Evolutionary conservation across 2,329 filamentous ascomycete species (phyloP), one percentile per base, ranked within the genome.

Genomic region (Trichophyton benhamiae): DNA sequence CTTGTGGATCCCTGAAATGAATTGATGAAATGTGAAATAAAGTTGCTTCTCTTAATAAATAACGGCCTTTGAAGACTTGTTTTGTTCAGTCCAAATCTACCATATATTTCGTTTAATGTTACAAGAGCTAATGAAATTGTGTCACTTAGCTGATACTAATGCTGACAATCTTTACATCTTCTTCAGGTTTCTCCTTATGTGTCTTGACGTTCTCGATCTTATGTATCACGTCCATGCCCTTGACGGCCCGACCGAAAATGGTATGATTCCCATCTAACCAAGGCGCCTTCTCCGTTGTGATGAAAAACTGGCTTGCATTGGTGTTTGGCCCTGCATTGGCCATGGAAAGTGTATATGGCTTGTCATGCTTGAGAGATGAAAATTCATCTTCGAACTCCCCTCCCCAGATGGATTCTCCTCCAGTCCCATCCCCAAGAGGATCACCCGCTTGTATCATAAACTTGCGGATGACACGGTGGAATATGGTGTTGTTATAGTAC

Each of bases 241-340:
- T 87, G 42, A 92, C 87, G 0, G 90, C 91, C 46, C 94, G 82
- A 0, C 94, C 94, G 72, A 99, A 99, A 60, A 99, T 89, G 0
- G 92, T 97, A 73, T 99, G 94, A 74, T 96, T 96, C 65, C 88
- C 87, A 72, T 99, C 94, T 59, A 99, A 76, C 94, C 94, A 99
- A 4, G 91, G 87, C 78, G 94, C 91, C 77, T 95, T 95, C 75
- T 96, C 95, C 0, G 92, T 96, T 0, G 94, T 99, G 67, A 99
- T 96, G 70, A 99, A 99, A 73, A 99, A 99, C 73, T 99, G 94
- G 70, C 88, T 94, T 13, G 88, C 94, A 72, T 99, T 99, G 41
- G 91, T 96, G 69, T 92, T 91, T 0, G 91, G 90, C 0, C 94
- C 94, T 0, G 94, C 92, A 73, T 99, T 99, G 11, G 94, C 94